phyloP scores from a whole-genome alignment of 1,139 yeast species.

The Pichia norvegensis region DNA sequence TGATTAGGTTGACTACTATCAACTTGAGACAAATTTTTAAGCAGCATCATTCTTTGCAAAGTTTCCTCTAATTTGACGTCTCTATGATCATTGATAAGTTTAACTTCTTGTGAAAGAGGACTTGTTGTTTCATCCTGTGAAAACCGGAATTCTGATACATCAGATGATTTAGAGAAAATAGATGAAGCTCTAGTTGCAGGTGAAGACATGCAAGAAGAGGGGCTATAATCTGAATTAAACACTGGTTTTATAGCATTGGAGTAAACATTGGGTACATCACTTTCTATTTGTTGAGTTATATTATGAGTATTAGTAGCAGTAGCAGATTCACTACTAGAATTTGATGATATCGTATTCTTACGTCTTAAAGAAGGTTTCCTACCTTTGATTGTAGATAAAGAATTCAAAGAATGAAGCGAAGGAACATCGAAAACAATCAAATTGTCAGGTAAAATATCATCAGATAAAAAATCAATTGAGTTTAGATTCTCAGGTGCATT shows the following conservation, averaged over 20 bases:
- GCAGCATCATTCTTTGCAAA: constrained; percentile 29
- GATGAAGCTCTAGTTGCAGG: constrained; percentile 40
- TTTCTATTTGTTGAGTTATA: constrained; percentile 10
- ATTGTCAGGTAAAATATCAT: constrained; percentile 46
- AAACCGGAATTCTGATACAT: constrained; percentile 21
- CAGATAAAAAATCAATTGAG: constrained; percentile 30
- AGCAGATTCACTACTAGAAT: constrained; percentile 1
- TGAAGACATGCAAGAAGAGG: constrained; percentile 17
- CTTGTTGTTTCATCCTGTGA: constrained; percentile 24
- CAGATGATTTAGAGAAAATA: constrained; percentile 29
- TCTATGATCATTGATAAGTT: constrained; percentile 37
- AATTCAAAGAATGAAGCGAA: constrained; percentile 41
- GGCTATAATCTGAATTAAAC: background rate
- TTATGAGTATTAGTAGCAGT: constrained; percentile 12
- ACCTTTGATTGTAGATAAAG: constrained; percentile 25
- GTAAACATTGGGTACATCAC: constrained; percentile 1
- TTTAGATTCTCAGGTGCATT: constrained; percentile 12
- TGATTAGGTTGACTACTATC: background rate
- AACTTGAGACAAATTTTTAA: constrained; percentile 17
- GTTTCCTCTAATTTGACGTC: constrained; percentile 36
- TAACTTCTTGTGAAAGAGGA: constrained; percentile 39
- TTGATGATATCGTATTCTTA: constrained; percentile 11
- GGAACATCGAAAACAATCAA: constrained; percentile 57
- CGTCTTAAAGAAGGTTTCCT: constrained; percentile 11
- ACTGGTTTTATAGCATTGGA: background rate